A percentile compares a stretch with the other conserved stretches of the same genome.
These are phyloP conservation scores for Aaosphaeria pasadenensis DNA, from an alignment of 2,329 filamentous ascomycete genomes.

Conservation along the genomic window DNA sequence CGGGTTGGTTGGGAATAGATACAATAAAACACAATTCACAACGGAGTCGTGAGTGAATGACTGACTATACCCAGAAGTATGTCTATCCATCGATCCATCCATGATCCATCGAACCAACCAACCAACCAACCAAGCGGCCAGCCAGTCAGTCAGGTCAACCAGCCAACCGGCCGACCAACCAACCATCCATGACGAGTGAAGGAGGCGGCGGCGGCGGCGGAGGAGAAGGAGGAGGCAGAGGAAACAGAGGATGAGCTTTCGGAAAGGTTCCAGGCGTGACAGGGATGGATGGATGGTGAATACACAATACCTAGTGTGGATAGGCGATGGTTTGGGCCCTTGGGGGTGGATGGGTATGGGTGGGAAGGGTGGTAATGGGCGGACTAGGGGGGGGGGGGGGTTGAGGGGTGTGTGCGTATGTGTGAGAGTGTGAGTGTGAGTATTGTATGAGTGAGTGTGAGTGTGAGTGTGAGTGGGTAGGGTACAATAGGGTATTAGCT, in stretches of 20 bases:
- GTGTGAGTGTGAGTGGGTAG: no score
- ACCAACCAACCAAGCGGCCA: no score
- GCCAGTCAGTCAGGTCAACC: no score
- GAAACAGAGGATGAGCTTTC: not conserved
- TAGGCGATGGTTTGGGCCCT: slow-evolving; percentile 5
- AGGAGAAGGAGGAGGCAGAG: not conserved
- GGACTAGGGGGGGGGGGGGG: not conserved
- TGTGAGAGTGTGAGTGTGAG: not conserved
- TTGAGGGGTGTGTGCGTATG: not conserved
- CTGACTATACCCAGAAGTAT: slow-evolving; percentile 8
- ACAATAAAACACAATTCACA: slow-evolving; percentile 41
- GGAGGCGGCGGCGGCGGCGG: no score
- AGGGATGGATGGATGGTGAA: not conserved
- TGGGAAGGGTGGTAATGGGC: not conserved
- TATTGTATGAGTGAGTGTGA: not conserved
- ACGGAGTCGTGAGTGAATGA: slow-evolving; percentile 11
- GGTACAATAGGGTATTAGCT: no score
- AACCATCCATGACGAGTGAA: no score
- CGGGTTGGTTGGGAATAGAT: slow-evolving; percentile 39
- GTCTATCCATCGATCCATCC: not conserved
- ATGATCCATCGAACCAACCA: no score
- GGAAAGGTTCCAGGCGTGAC: slow-evolving; percentile 36
- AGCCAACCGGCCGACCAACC: no score
- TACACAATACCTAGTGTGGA: not conserved
- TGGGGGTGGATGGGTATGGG: slow-evolving; percentile 27